Percentiles rank a stretch among this genome's conserved stretches.
Evolutionary conservation across 2,329 filamentous ascomycete species (phyloP).

Genomic region (Fusarium veterinarium): DNA sequence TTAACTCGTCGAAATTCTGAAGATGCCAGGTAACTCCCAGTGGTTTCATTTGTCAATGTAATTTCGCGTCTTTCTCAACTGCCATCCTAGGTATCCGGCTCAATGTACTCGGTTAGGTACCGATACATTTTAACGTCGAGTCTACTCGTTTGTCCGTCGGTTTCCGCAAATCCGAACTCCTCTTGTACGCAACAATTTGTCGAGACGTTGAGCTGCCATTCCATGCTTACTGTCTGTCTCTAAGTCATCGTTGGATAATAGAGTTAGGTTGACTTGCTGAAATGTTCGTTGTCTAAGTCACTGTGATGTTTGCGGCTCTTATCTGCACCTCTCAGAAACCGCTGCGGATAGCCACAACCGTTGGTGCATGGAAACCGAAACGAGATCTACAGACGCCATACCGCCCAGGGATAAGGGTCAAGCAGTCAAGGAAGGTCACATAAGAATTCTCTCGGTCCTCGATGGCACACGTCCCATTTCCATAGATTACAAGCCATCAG

Average conservation of each 20-base stretch:
- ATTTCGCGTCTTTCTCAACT: constrained; percentile 41
- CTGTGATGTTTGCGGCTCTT: constrained; percentile 36
- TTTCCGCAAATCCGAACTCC: constrained; percentile 36
- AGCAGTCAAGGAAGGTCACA: constrained; percentile 2
- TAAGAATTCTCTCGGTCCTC: constrained; percentile 14
- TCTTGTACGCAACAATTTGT: constrained; percentile 9
- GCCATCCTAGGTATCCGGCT: constrained; percentile 6
- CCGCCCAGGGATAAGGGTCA: constrained; percentile 31
- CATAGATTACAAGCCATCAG: constrained; percentile 14
- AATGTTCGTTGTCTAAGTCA: constrained; percentile 17
- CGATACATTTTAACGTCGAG: constrained; percentile 32
- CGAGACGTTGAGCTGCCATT: constrained; percentile 29
- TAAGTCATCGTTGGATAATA: constrained; percentile 22
- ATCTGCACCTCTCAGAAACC: constrained; percentile 20
- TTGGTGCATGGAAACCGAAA: constrained; percentile 38
- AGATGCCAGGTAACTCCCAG: background rate
- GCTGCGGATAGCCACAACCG: constrained; percentile 30
- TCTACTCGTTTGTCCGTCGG: constrained; percentile 38
- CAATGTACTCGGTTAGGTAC: constrained; percentile 40
- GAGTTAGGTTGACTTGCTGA: constrained; percentile 15
- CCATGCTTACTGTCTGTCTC: constrained; percentile 8
- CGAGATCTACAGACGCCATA: constrained; percentile 37
- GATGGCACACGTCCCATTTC: constrained; percentile 20
- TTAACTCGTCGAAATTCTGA: background rate
- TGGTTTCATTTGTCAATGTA: constrained; percentile 32